Evolutionary conservation across 2,329 filamentous ascomycete species (phyloP).

Genomic region (Fonsecaea monophora): DNA sequence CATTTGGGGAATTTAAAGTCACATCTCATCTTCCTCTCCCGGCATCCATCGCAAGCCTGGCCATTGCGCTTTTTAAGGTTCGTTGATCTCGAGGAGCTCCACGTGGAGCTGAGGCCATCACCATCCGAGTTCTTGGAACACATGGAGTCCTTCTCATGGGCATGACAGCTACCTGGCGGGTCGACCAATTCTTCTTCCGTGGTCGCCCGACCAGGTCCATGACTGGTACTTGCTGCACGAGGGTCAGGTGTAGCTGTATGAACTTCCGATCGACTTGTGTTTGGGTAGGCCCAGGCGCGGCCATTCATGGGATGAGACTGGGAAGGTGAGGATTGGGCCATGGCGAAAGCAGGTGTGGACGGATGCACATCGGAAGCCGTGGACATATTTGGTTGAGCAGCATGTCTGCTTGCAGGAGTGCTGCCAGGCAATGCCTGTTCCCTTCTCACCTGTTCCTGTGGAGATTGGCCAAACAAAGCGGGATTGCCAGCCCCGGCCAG

Average conservation of each 20-base stretch:
- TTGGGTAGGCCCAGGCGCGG: constrained; percentile 22
- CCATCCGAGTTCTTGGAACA: constrained; percentile 86
- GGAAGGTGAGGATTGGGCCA: constrained; percentile 1
- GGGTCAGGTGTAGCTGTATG: constrained; percentile 26
- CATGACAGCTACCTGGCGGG: constrained; percentile 81
- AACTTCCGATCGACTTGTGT: constrained; percentile 5
- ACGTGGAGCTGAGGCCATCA: constrained; percentile 84
- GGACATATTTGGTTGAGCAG: constrained; percentile 12
- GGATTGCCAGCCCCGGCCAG: constrained; percentile 29
- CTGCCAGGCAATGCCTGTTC: constrained; percentile 27
- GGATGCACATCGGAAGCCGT: constrained; percentile 10
- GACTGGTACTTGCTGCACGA: constrained; percentile 36
- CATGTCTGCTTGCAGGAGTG: constrained; percentile 5
- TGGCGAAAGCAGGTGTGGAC: constrained; percentile 9
- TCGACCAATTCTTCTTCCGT: constrained; percentile 60
- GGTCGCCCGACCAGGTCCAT: constrained; percentile 37
- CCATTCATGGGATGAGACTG: constrained; percentile 16
- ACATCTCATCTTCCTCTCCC: constrained; percentile 98
- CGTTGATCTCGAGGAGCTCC: constrained; percentile 92
- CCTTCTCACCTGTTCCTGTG: constrained; percentile 13
- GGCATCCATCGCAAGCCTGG: constrained; percentile 89
- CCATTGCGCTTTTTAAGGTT: constrained; percentile 90
- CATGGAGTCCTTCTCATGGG: constrained; percentile 83
- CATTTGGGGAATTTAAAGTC: constrained; percentile 87
- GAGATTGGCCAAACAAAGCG: constrained; percentile 20